Evolutionary conservation across 1,139 yeast genomes (phyloP).

Genomic region (Suhomyces panamericanus): DNA sequence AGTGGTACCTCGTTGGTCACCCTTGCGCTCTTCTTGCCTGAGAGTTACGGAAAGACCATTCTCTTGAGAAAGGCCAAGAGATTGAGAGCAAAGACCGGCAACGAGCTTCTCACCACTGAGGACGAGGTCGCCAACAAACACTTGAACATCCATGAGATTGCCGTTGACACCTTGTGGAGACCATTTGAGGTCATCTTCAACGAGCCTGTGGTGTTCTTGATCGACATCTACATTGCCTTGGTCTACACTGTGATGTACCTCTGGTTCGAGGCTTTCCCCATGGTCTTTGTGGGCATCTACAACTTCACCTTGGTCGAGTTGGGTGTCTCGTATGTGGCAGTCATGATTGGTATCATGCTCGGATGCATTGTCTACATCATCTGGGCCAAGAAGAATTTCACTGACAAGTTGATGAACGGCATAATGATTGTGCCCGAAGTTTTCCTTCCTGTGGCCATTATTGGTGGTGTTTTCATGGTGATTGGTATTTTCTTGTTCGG

Average conservation of each 20-base stretch:
- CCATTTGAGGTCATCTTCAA: conserved; percentile 44
- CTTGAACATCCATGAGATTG: conserved; percentile 23
- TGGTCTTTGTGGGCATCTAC: conserved; percentile 47
- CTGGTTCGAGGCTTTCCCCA: conserved; percentile 64
- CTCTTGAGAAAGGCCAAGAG: conserved; percentile 37
- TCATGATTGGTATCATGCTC: conserved; percentile 43
- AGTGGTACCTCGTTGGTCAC: conserved; percentile 29
- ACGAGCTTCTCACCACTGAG: conserved; percentile 28
- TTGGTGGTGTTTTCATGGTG: conserved; percentile 45
- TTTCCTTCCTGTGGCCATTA: conserved; percentile 44
- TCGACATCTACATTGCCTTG: conserved; percentile 52
- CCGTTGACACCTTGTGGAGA: conserved; percentile 48
- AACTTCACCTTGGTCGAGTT: conserved; percentile 50
- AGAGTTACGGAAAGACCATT: conserved; percentile 36
- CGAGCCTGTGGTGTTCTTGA: conserved; percentile 49
- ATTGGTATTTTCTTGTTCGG: conserved; percentile 49
- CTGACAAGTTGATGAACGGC: conserved; percentile 24
- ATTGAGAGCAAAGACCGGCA: conserved; percentile 37
- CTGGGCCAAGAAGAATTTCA: conserved; percentile 24
- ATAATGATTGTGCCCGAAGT: conserved; percentile 38
- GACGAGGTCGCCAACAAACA: conserved; percentile 29
- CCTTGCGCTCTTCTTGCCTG: conserved; percentile 35
- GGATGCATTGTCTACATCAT: conserved; percentile 29
- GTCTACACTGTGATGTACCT: conserved; percentile 55
- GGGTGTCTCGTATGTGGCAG: conserved; percentile 48